Evolutionary conservation across 352 stramenopile species (phyloP).

Genomic region (Pythium brassicae): DNA sequence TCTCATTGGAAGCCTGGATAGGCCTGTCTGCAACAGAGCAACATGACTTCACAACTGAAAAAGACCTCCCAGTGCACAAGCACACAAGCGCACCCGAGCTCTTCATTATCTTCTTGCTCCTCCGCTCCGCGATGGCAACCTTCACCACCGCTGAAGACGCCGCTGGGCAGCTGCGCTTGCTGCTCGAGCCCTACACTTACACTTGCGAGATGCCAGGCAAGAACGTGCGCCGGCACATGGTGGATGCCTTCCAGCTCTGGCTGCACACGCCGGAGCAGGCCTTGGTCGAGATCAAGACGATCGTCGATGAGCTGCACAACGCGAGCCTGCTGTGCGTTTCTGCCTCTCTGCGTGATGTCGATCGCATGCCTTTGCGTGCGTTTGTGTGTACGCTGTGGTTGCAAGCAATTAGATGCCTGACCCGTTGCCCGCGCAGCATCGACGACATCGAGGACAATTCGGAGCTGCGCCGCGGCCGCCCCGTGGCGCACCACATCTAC

Average conservation of each 20-base stretch:
- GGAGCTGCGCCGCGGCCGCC: slow-evolving; percentile 91
- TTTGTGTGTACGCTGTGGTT: not conserved
- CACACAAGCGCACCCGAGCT: no score
- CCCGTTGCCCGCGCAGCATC: slow-evolving; percentile 43
- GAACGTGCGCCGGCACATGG: slow-evolving; percentile 84
- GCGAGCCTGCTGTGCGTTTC: slow-evolving; percentile 84
- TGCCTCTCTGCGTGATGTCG: not conserved
- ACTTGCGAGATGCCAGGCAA: slow-evolving; percentile 85
- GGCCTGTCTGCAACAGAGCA: no score
- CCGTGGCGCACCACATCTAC: slow-evolving; percentile 96
- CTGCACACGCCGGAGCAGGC: slow-evolving; percentile 54
- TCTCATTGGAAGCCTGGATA: no score
- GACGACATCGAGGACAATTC: slow-evolving; percentile 99
- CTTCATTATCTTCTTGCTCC: no score
- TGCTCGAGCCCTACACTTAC: slow-evolving; percentile 88
- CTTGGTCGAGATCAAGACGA: slow-evolving; percentile 86
- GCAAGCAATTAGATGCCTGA: not conserved
- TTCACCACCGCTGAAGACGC: slow-evolving; percentile 18
- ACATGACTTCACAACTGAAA: not conserved
- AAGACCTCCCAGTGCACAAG: not conserved
- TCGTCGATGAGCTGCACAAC: slow-evolving; percentile 96
- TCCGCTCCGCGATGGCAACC: slow-evolving; percentile 3
- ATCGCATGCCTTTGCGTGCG: not conserved
- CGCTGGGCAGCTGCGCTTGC: slow-evolving; percentile 35
- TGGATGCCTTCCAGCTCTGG: slow-evolving; percentile 88